phyloP scores from a whole-genome alignment of 306 rosid species.

The apple (Malus domestica) region DNA sequence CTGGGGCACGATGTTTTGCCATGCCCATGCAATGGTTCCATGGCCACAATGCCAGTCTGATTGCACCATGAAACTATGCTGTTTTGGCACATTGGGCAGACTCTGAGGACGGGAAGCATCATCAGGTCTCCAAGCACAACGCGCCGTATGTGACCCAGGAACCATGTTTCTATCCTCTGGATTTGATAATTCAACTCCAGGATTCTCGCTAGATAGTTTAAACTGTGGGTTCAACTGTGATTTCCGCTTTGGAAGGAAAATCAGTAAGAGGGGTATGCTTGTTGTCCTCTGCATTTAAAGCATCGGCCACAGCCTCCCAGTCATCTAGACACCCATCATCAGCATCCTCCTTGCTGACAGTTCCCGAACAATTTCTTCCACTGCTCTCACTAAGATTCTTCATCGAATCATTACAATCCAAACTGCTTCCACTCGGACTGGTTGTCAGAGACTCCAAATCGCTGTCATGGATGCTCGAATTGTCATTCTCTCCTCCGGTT shows the following conservation, averaged over 20 bases:
- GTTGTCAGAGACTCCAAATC: constrained; percentile 24
- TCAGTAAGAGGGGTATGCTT: constrained; percentile 8
- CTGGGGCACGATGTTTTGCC: constrained; percentile 36
- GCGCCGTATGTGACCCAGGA: constrained; percentile 13
- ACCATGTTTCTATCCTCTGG: constrained; percentile 7
- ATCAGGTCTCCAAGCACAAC: constrained; percentile 48
- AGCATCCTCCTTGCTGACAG: constrained; percentile 29
- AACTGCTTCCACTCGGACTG: constrained; percentile 16
- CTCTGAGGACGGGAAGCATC: constrained; percentile 48
- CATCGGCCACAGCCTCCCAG: constrained; percentile 65
- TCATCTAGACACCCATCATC: constrained; percentile 53
- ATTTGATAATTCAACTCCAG: constrained; percentile 7
- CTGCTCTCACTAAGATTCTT: constrained; percentile 20
- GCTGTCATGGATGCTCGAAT: constrained; percentile 16
- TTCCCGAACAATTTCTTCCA: constrained; percentile 18
- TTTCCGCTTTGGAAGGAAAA: constrained; percentile 15
- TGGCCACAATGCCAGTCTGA: constrained; percentile 33
- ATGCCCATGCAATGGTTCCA: constrained; percentile 31
- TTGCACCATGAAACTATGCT: constrained; percentile 20
- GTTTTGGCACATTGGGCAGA: constrained; percentile 42
- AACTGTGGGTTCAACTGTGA: background rate
- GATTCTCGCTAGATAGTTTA: constrained; percentile 1
- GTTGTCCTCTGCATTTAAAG: constrained; percentile 29
- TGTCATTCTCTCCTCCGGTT: constrained; percentile 25
- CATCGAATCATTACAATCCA: constrained; percentile 23